Base-by-base conservation (phyloP, 305 asterid genomes). In the Solanum hybrid region DNA sequence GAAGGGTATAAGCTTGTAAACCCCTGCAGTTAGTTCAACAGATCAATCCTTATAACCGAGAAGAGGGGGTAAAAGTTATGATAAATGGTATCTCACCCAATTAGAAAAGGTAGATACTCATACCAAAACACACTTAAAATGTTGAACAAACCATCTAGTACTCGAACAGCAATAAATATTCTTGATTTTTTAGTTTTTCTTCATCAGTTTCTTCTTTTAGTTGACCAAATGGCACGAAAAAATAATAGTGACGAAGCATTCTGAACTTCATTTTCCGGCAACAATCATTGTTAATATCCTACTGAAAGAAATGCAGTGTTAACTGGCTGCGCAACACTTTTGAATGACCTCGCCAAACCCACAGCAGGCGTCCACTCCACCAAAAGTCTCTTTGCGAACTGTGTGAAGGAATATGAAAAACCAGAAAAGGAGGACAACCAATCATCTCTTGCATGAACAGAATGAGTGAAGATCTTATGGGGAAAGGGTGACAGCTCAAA, bases 1-100 rank as follows among this genome's bases (percentile, higher is more conserved):
- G 93, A 95, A 97, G 90, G 99, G 98, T 91, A 97, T 87, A 88
- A 97, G 97, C 94, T 95, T 94, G 95, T 95, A 97, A 91, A 87
- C 90, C 84, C 99, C 99, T 97, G 96, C 85, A 90, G n/a, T 91
- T 16, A 90, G 89, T 90, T 90, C 90, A 88, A 13, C 79, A 42
- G 29, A 60, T 51, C 42, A 82, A 91, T 78, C 27, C 77, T 81
- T 46, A 84, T 46, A 88, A 76, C 64, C 34, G 4, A 88, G 51
- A 88, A 88, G 73, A 84, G 42, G 87, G 75, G 31, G 26, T 35
- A 22, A 11, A 84, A 42, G 75, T 84, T 73, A 16, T 60, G 75
- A 84, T 31, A 84, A 84, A 84, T 31, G 87, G 42, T 84, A 51
- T 20, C 42, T 84, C 11, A 31, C 75, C 73, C 20, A 84, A 84